Evolutionary conservation across 768 basidiomycete genomes (phyloP).

Genomic region (Pleurotus tuoliensis): DNA sequence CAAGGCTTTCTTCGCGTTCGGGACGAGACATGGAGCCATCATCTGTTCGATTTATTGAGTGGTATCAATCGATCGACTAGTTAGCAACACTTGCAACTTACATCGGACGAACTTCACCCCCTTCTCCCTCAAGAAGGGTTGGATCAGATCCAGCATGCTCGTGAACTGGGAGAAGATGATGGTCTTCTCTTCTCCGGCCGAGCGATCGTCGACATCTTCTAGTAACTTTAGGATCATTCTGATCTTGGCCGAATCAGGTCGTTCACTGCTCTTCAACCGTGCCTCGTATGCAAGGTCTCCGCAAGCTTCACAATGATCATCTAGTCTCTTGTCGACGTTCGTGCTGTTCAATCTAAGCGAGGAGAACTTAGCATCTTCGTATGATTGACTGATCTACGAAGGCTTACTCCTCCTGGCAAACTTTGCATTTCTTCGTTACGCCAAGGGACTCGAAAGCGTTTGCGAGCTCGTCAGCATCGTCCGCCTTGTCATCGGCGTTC

Average conservation of each 20-base stretch:
- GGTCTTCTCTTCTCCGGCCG: constrained; percentile 74
- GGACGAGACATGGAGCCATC: constrained; percentile 83
- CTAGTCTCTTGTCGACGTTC: constrained; percentile 28
- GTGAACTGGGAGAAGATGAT: constrained; percentile 97
- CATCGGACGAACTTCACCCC: constrained; percentile 80
- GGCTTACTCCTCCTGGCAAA: constrained; percentile 71
- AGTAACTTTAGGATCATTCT: constrained; percentile 77
- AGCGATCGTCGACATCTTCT: constrained; percentile 53
- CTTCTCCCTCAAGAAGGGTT: constrained; percentile 72
- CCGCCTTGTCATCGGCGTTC: constrained; percentile 47
- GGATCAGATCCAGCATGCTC: constrained; percentile 77
- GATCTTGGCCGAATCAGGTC: constrained; percentile 82
- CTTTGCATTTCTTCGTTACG: constrained; percentile 69
- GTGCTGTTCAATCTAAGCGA: neutral
- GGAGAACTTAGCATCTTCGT: neutral
- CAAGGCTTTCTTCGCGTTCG: constrained; percentile 72
- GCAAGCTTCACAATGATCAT: constrained; percentile 59
- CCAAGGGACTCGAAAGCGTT: constrained; percentile 68
- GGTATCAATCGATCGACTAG: neutral
- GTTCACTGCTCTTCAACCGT: constrained; percentile 32
- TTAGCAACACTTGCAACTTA: constrained; percentile 38
- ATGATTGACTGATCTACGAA: neutral
- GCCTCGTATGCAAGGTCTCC: constrained; percentile 46
- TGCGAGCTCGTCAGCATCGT: constrained; percentile 71
- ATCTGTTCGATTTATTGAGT: constrained; percentile 44